Conservation (phyloP, 208 protist genomes). For the Trypanosoma theileri region DNA sequence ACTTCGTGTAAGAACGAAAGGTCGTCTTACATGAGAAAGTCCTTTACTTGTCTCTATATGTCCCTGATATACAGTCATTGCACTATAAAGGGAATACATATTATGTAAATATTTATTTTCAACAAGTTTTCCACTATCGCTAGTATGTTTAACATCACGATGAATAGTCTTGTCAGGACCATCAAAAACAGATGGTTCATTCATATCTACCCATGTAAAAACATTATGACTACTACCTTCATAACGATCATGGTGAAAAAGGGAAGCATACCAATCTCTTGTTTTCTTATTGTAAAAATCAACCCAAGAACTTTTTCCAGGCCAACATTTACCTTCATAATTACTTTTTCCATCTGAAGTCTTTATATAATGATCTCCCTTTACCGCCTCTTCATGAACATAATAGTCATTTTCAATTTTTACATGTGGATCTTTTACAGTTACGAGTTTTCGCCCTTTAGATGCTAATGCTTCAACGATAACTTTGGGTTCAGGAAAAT, state of each 20-base stretch:
- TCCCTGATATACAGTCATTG: constrained; percentile 90
- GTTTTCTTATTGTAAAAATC: constrained; percentile 94
- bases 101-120: constrained; percentile 98
- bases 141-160: constrained; percentile 88
- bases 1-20: constrained; percentile 98
- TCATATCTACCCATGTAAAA: constrained; percentile 99
- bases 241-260: constrained; percentile 92
- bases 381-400: constrained; percentile 80
- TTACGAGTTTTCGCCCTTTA: constrained; percentile 96
- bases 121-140: constrained; percentile 53
- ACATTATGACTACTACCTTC: constrained; percentile 84
- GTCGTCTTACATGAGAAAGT: constrained; percentile 57
- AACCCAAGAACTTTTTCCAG: constrained; percentile 91
- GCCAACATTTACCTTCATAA: constrained; percentile 98
- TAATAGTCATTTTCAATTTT: constrained; percentile 87
- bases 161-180: constrained; percentile 94
- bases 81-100: constrained; percentile 93
- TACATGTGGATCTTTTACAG: constrained; percentile 98
- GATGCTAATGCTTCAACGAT: constrained; percentile 88
- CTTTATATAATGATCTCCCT: constrained; percentile 90
- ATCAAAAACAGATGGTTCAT: constrained; percentile 98
- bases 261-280: constrained; percentile 91
- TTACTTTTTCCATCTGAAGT: constrained; percentile 45
- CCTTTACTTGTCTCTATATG: constrained; percentile 59
- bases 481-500: constrained; percentile 92